Conservation (phyloP, 1,284 basidiomycete species). For the Ustilago cynodontis region DNA sequence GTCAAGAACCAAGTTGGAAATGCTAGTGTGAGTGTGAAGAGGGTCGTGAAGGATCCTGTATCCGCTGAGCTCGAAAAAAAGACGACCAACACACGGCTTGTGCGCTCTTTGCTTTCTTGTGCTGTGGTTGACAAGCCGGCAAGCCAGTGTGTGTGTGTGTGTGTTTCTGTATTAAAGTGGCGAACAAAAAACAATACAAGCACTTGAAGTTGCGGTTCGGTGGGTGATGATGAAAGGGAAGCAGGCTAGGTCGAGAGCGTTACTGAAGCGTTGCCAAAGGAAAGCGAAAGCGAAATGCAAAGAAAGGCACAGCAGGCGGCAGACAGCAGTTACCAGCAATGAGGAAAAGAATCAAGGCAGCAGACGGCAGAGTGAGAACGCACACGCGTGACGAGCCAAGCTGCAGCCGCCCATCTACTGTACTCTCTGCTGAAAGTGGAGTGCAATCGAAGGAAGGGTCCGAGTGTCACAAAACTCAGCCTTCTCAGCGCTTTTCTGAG, state of each 20-base stretch:
- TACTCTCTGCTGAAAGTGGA: too few relatives aligned
- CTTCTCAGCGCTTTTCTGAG: neutral
- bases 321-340: neutral
- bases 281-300: neutral
- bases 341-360: neutral
- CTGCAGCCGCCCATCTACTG: too few relatives aligned
- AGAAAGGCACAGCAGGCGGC: neutral
- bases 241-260: neutral
- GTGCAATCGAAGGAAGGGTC: neutral
- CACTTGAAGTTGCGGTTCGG: conserved; percentile 1
- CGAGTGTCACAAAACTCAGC: conserved; percentile 1
- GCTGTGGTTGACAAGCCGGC: neutral
- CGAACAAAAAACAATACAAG: neutral
- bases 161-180: neutral
- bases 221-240: conserved; percentile 17
- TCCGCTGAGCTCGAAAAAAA: neutral
- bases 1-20: neutral
- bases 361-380: neutral
- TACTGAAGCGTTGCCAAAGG: neutral
- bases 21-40: neutral
- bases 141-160: neutral
- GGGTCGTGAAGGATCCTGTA: neutral
- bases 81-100: neutral
- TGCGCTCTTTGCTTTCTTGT: neutral
- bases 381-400: conserved; percentile 18